Conservation (phyloP, 768 basidiomycete species). For the Boletellus sp. region DNA sequence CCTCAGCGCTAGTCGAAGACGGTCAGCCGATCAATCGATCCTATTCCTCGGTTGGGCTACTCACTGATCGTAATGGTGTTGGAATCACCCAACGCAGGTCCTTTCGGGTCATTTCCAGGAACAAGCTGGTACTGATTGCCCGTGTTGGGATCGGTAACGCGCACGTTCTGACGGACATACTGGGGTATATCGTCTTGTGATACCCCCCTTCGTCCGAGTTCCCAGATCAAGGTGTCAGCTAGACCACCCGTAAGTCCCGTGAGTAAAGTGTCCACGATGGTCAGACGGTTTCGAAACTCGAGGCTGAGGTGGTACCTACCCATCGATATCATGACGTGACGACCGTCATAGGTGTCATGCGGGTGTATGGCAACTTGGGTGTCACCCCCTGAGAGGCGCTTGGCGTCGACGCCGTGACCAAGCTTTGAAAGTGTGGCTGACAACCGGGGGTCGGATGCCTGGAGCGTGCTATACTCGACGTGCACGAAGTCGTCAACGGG, state of each 20-base stretch:
- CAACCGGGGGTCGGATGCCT: not conserved
- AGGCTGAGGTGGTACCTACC: not conserved
- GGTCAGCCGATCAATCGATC: not conserved
- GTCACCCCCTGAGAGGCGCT: not conserved
- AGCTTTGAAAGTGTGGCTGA: conserved; percentile 1
- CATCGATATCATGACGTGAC: conserved; percentile 1
- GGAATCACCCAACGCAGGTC: not conserved
- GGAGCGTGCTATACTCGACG: not conserved
- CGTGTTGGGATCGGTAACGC: conserved; percentile 1
- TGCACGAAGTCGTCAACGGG: not conserved
- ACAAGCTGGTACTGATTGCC: conserved; percentile 8
- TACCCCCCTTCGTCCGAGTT: conserved; percentile 1
- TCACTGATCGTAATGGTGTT: conserved; percentile 5
- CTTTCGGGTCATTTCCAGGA: not conserved
- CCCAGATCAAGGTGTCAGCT: not conserved
- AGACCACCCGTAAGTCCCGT: not conserved
- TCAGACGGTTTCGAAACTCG: not conserved
- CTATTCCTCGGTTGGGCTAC: not conserved
- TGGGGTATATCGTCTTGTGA: conserved; percentile 5
- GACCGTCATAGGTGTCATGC: not conserved
- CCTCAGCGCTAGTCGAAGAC: not conserved
- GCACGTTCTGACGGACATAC: conserved; percentile 3
- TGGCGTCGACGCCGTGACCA: not conserved
- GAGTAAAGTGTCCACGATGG: not conserved
- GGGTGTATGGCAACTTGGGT: not conserved